Conservation (phyloP, 345 rosid species). For the Zanthoxylum bungeanum region DNA sequence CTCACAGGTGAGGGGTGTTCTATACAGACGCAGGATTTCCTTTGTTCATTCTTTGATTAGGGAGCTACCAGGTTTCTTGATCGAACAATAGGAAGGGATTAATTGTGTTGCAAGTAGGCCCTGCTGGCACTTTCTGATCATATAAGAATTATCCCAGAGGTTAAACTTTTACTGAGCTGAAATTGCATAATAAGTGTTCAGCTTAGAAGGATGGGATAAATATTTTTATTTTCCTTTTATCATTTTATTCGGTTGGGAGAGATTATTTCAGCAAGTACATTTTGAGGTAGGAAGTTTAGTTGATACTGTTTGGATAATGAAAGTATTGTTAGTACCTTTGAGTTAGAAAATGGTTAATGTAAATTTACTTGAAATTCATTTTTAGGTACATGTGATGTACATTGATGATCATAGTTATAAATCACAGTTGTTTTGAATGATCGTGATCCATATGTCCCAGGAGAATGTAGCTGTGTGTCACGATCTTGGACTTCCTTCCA, state of each 20-base stretch:
- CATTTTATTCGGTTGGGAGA: not conserved
- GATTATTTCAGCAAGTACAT: not conserved
- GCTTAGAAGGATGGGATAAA: conserved; percentile 12
- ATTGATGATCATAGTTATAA: not conserved
- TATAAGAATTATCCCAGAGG: conserved; percentile 5
- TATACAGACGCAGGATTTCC: conserved; percentile 7
- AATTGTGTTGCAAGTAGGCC: too few species aligned
- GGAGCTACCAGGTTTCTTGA: conserved; percentile 13
- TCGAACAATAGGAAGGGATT: conserved; percentile 2
- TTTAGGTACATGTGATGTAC: conserved; percentile 9
- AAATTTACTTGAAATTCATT: conserved; percentile 4
- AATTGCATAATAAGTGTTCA: conserved; percentile 22
- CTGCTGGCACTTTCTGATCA: not conserved
- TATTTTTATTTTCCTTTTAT: not conserved
- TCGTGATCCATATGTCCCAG: too few species aligned
- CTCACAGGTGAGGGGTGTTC: conserved; percentile 7
- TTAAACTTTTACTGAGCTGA: conserved; percentile 15
- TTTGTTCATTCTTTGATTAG: conserved; percentile 38
- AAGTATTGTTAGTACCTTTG: not conserved
- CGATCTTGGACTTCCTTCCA: too few species aligned
- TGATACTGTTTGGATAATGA: conserved; percentile 6
- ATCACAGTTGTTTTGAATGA: too few species aligned
- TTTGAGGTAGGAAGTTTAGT: conserved; percentile 11
- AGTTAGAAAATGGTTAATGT: conserved; percentile 18
- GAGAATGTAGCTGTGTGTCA: too few species aligned